These are phyloP conservation scores for Boechera retrofracta DNA, from an alignment of 345 rosid species.

Conservation along the genomic window DNA sequence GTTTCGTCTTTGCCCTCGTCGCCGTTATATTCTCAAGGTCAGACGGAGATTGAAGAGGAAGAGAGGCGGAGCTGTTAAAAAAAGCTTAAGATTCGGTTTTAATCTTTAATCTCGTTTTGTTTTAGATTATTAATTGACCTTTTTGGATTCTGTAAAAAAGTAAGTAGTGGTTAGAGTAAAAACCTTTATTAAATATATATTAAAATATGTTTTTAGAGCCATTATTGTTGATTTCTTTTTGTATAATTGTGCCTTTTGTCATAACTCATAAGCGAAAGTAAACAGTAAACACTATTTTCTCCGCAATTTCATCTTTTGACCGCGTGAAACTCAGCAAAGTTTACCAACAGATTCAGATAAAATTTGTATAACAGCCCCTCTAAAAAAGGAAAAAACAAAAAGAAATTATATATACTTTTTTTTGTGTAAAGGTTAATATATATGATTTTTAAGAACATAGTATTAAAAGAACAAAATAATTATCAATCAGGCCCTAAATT, in stretches of 20 bases:
- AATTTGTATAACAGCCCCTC: background rate
- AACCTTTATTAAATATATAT: constrained; percentile 5
- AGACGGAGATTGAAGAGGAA: constrained; percentile 49
- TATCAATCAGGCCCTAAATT: too few species aligned
- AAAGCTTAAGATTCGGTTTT: constrained; percentile 3
- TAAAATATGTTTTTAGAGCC: constrained; percentile 9
- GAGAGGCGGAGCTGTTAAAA: constrained; percentile 39
- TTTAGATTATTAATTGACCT: constrained; percentile 36
- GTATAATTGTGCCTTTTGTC: background rate
- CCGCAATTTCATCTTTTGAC: background rate
- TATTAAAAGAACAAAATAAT: too few species aligned
- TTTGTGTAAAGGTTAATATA: background rate
- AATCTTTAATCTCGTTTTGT: constrained; percentile 10
- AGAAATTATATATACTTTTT: background rate
- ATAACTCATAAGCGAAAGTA: background rate
- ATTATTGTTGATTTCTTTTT: constrained; percentile 3
- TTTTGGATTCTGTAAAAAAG: constrained; percentile 38
- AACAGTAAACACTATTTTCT: background rate
- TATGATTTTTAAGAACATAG: background rate
- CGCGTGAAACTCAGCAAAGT: constrained; percentile 18
- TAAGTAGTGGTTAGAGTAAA: constrained; percentile 37
- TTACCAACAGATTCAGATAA: background rate
- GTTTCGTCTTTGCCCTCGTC: constrained; percentile 47
- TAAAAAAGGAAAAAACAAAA: background rate
- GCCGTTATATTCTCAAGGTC: constrained; percentile 40